Evolutionary conservation across 208 protist genomes (phyloP), one percentile per base, ranked within the genome.

Genomic region (Plasmodiophora brassicae): DNA sequence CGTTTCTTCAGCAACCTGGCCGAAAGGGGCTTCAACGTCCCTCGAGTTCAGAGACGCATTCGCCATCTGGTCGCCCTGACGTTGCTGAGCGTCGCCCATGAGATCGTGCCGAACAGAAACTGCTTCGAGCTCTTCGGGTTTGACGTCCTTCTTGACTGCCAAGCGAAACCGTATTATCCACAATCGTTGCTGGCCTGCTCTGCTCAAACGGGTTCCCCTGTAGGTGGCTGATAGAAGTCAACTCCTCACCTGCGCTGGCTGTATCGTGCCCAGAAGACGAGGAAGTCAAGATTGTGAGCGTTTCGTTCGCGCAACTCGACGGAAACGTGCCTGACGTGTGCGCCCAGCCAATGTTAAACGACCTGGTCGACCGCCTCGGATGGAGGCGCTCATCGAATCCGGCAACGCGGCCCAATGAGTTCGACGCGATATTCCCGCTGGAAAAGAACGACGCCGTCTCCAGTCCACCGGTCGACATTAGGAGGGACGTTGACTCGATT

Each of bases 101-200:
- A 36, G 1, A 32, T 89, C 35, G 54, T 85, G 22, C 8, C 46
- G 25, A 85, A 89, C 35, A 32, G 32, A 87, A 45, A 89, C 38
- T 89, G 87, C n/a, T 89, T 84, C 44, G 87, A 89, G 50, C 36
- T 72, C 20, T 89, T 86, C 44, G 87, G 87, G 0, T 53, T 86
- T 36, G 87, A 89, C 54, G 72, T 89, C 1, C 60, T 89, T 38
- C 35, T 89, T 35, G 46, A 85, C n/a, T 14, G 20, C 41, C 5
- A 32, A 36, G 65, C 65, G 20, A 78, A 78, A 32, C 65, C 65
- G 65, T 78, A 78, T 78, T 5, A 78, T 78, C 65, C 14, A 38
- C 5, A n/a, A n/a, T n/a, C n/a, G n/a, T n/a, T n/a, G n/a, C n/a
- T n/a, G n/a, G n/a, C n/a, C n/a, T 78, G 20, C 65, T 14, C 10